A percentile compares a stretch with the other conserved stretches of the same genome.
phyloP scores from a whole-genome alignment of 257 asterid genomes.

The Orobanche coerulescens region DNA sequence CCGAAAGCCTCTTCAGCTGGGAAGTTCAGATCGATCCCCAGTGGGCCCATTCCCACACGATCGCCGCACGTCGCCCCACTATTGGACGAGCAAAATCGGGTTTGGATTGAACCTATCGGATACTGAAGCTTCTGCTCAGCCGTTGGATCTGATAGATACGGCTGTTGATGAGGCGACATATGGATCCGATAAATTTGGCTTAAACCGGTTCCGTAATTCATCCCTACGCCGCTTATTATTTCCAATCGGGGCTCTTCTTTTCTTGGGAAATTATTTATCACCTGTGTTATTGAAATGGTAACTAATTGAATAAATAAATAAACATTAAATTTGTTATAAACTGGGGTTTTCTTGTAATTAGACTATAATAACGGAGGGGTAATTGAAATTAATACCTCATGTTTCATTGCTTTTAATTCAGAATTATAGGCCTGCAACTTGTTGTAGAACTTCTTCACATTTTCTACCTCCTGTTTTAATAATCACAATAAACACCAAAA shows the following conservation, averaged over 20 bases:
- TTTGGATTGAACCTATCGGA: slow-evolving; percentile 20
- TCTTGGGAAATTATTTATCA: not conserved
- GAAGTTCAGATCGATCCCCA: slow-evolving; percentile 32
- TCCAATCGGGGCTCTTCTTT: slow-evolving; percentile 23
- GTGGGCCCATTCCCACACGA: slow-evolving; percentile 34
- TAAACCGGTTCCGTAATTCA: slow-evolving; percentile 3
- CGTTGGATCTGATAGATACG: slow-evolving; percentile 25
- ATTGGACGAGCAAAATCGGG: slow-evolving; percentile 18
- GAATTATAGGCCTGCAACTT: slow-evolving; percentile 29
- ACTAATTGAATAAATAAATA: not conserved
- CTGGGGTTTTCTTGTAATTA: not conserved
- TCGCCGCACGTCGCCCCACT: slow-evolving; percentile 24
- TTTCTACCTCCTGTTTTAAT: slow-evolving; percentile 40
- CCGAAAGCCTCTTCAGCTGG: slow-evolving; percentile 26
- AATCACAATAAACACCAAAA: not conserved
- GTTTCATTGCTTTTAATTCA: slow-evolving; percentile 31
- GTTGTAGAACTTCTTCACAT: slow-evolving; percentile 25
- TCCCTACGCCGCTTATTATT: not conserved
- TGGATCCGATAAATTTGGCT: slow-evolving; percentile 13
- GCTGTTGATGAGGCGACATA: slow-evolving; percentile 17
- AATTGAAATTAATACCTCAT: slow-evolving; percentile 25
- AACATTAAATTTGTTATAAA: not conserved
- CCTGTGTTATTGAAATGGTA: slow-evolving; percentile 9
- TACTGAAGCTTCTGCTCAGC: slow-evolving; percentile 13
- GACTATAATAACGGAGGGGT: not conserved